Percentiles rank a stretch among this genome's conserved stretches.
These are phyloP conservation scores for Pleurotus sapidus DNA, from an alignment of 768 basidiomycete genomes.

Conservation along the genomic window DNA sequence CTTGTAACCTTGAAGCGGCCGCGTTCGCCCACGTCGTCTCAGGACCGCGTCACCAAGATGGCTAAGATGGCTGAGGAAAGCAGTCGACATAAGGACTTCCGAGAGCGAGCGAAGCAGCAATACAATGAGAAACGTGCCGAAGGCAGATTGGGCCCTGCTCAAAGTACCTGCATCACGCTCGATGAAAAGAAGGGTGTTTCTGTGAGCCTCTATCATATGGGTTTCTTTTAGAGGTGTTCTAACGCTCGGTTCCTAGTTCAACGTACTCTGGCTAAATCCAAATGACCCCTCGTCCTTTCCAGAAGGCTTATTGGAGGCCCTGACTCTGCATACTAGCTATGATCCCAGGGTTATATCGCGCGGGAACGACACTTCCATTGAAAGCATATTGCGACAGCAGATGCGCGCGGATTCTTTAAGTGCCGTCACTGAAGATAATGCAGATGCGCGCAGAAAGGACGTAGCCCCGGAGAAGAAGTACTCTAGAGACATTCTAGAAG, in stretches of 20 bases:
- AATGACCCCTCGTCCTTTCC: constrained; percentile 65
- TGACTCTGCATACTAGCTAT: constrained; percentile 37
- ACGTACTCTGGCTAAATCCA: constrained; percentile 77
- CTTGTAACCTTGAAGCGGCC: constrained; percentile 54
- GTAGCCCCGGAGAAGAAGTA: constrained; percentile 35
- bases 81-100: constrained; percentile 52
- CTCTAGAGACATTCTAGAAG: constrained; percentile 57
- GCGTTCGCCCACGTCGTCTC: constrained; percentile 58
- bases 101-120: constrained; percentile 67
- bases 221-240: not conserved
- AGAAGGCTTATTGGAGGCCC: constrained; percentile 54
- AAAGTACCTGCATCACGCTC: constrained; percentile 69
- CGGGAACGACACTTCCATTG: constrained; percentile 26
- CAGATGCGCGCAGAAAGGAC: constrained; percentile 15
- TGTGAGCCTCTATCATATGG: constrained; percentile 35
- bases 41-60: constrained; percentile 65
- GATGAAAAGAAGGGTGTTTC: constrained; percentile 72
- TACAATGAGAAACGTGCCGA: constrained; percentile 78
- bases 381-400: constrained; percentile 62
- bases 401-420: constrained; percentile 75
- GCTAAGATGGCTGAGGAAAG: constrained; percentile 66
- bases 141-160: constrained; percentile 63
- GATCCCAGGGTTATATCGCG: constrained; percentile 9
- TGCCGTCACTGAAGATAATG: constrained; percentile 33
- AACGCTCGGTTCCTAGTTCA: constrained; percentile 54